phyloP scores from a whole-genome alignment of 371 early-diverging fungal genomes.

The Circinella umbellata region DNA sequence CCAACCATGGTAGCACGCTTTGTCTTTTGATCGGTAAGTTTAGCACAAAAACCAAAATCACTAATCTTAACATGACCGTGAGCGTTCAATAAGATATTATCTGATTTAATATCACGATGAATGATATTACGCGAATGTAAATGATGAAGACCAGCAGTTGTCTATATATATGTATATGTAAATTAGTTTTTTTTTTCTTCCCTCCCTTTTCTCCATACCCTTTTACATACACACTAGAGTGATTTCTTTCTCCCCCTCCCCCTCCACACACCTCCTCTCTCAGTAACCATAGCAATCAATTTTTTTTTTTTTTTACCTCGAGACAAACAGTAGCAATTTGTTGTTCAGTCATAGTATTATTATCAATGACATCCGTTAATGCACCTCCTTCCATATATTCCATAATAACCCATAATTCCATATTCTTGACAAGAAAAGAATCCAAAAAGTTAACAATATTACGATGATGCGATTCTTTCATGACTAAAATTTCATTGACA shows the following conservation, averaged over 20 bases:
- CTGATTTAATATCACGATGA: constrained; percentile 97
- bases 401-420: constrained; percentile 97
- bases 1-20: constrained; percentile 95
- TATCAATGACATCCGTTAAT: constrained; percentile 95
- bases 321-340: constrained; percentile 92
- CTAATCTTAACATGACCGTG: constrained; percentile 95
- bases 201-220: no score
- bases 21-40: constrained; percentile 77
- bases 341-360: constrained; percentile 86
- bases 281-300: neutral
- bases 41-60: constrained; percentile 92
- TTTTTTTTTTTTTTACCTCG: constrained; percentile 60
- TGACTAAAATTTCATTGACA: constrained; percentile 95
- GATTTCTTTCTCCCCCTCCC: no score
- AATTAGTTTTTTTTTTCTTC: neutral
- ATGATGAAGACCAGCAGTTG: constrained; percentile 87
- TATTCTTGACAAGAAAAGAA: constrained; percentile 80
- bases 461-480: constrained; percentile 94
- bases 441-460: constrained; percentile 97
- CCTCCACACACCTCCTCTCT: no score
- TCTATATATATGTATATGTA: constrained; percentile 41
- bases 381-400: constrained; percentile 99
- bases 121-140: constrained; percentile 92
- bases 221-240: no score
- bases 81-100: constrained; percentile 88